A percentile compares a stretch with the other conserved stretches of the same genome.
Evolutionary conservation across 345 rosid species (phyloP).

Genomic region (Reutealis trisperma): DNA sequence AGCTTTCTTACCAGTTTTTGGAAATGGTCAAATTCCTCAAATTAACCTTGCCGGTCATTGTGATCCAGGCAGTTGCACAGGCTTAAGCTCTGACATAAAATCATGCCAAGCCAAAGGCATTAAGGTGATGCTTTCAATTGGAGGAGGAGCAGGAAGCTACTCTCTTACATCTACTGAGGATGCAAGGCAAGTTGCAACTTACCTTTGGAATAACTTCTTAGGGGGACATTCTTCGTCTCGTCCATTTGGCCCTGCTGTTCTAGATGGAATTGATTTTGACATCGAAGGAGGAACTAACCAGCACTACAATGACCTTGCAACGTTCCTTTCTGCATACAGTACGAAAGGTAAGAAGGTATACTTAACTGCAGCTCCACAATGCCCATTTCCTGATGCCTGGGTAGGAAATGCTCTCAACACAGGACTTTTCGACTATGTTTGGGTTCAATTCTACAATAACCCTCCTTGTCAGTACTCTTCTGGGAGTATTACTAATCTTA

Average conservation of each 20-base stretch:
- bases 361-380: conserved; percentile 9
- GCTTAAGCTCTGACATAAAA: conserved; percentile 15
- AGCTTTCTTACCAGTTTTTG: conserved; percentile 21
- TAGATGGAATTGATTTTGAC: conserved; percentile 10
- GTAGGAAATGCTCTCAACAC: conserved; percentile 4
- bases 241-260: conserved; percentile 13
- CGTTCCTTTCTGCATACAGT: conserved; percentile 13
- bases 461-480: conserved; percentile 10
- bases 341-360: conserved; percentile 14
- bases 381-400: conserved; percentile 20
- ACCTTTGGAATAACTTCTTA: conserved; percentile 17
- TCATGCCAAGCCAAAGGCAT: conserved; percentile 22
- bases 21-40: conserved; percentile 7
- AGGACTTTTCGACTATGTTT: conserved; percentile 17
- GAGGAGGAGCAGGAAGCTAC: conserved; percentile 6
- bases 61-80: conserved; percentile 14
- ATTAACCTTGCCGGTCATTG: conserved; percentile 21
- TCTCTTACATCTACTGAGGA: conserved; percentile 18
- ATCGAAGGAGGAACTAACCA: conserved; percentile 10
- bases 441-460: conserved; percentile 14
- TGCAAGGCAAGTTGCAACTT: conserved; percentile 23
- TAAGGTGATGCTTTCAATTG: conserved; percentile 12
- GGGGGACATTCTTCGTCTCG: conserved; percentile 11
- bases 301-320: conserved; percentile 14
- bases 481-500: conserved; percentile 1